Percentiles rank a stretch among this genome's conserved stretches.
Conservation (phyloP, 2,329 filamentous ascomycete species). For the Leptographium flavum region DNA sequence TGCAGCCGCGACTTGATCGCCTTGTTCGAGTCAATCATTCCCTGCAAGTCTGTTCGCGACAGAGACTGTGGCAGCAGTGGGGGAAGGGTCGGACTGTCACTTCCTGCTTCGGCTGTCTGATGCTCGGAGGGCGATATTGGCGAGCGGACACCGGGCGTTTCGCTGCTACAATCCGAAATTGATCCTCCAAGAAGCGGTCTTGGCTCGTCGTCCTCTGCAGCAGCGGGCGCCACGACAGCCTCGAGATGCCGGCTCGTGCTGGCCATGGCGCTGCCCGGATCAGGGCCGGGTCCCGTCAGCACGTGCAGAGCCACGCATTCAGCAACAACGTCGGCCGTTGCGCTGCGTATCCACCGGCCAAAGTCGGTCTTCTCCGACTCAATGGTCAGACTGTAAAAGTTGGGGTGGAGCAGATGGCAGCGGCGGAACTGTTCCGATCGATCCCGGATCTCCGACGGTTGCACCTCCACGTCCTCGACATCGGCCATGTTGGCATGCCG, state of each 20-base stretch:
- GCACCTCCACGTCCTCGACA: constrained; percentile 61
- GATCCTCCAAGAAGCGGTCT: constrained; percentile 25
- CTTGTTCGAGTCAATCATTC: constrained; percentile 46
- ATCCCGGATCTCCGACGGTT: constrained; percentile 62
- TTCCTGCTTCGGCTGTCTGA: constrained; percentile 22
- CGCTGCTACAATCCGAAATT: background rate
- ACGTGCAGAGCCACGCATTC: constrained; percentile 60
- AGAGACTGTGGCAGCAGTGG: constrained; percentile 26
- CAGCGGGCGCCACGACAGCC: background rate
- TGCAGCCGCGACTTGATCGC: constrained; percentile 40
- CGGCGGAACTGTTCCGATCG: constrained; percentile 62
- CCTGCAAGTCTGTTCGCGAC: constrained; percentile 42
- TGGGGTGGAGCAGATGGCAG: constrained; percentile 65
- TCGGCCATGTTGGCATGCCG: constrained; percentile 57
- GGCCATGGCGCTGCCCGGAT: background rate
- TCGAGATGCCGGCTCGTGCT: background rate
- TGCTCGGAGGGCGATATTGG: constrained; percentile 8
- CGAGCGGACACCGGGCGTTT: constrained; percentile 17
- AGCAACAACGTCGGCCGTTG: constrained; percentile 65
- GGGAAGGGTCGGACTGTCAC: constrained; percentile 51
- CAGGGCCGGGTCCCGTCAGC: constrained; percentile 13
- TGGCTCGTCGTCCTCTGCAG: background rate
- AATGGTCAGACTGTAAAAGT: constrained; percentile 66
- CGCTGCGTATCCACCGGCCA: constrained; percentile 65
- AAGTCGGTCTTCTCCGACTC: constrained; percentile 68